Evolutionary conservation across 495 filamentous ascomycete genomes (phyloP), one percentile per base, ranked within the genome.

Genomic region (Chaetomidium leptoderma): DNA sequence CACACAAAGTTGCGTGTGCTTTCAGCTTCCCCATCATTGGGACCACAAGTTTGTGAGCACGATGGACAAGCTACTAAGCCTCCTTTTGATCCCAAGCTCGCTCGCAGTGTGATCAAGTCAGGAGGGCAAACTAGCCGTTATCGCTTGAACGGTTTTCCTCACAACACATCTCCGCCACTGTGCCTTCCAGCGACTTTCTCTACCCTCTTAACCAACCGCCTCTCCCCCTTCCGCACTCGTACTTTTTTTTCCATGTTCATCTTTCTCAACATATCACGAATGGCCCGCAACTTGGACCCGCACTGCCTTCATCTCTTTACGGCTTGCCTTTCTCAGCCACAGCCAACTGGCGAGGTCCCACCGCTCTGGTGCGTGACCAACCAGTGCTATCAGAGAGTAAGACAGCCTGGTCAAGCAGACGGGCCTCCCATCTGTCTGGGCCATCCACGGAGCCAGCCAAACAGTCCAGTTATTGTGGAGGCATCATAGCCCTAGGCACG

Each of bases 311-410:
- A 44, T 3, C 27, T 33, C 26, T n/a, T 45, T n/a, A 33, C 40
- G 16, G 13, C 52, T 45, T 4, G 10, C 14, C 17, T 40, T n/a
- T n/a, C 32, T 26, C 10, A 8, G 24, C 13, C 24, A 49, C 17
- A 6, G 13, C 44, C 44, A 36, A 48, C 33, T 56, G 35, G 14
- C 26, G 14, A 49, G 35, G 54, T 57, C 54, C 43, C 45, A 57
- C 54, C 35, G 17, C 16, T n/a, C 44, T 17, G 17, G 27, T n/a
- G 45, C 44, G 11, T 43, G 45, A 14, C 44, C 54, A 42, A 48
- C 23, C 45, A 23, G 23, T 30, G 35, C 26, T 37, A 50, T 40
- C 35, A 33, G 35, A 57, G 45, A 39, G 45, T 49, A 43, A 49
- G 44, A 57, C 54, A 57, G 26, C 19, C 44, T 9, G 44, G 23